These are phyloP conservation scores for Kingdonia uniflora DNA, from an alignment of 164 flowering plant genomes.

Conservation along the genomic window DNA sequence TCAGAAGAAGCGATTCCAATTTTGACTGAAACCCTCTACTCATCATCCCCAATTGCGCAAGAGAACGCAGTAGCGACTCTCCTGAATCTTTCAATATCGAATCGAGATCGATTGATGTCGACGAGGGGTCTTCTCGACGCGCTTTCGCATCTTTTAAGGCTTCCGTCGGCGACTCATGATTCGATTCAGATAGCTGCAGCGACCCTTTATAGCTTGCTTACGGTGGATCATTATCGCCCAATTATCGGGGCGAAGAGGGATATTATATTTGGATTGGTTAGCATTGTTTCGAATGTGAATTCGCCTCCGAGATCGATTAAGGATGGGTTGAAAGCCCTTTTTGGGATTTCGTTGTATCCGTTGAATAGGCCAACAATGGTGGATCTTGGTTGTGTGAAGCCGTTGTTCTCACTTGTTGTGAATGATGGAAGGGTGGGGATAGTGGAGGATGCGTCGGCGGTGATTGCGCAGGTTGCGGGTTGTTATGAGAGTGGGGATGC, in stretches of 20 bases:
- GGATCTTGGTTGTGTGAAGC: conserved; percentile 50
- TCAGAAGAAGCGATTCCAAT: conserved; percentile 72
- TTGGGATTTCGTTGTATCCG: conserved; percentile 54
- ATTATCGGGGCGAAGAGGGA: conserved; percentile 77
- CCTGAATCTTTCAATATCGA: conserved; percentile 73
- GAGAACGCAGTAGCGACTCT: conserved; percentile 85
- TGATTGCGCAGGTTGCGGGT: conserved; percentile 88
- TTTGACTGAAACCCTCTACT: conserved; percentile 51
- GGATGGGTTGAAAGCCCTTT: conserved; percentile 75
- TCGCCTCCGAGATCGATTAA: conserved; percentile 54
- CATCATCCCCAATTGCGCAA: conserved; percentile 31
- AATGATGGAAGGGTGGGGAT: conserved; percentile 56
- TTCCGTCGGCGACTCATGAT: conserved; percentile 31
- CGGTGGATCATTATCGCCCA: conserved; percentile 50
- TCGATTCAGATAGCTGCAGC: conserved; percentile 70
- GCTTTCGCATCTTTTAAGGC: conserved; percentile 55
- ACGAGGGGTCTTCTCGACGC: conserved; percentile 81
- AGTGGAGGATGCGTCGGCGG: conserved; percentile 86
- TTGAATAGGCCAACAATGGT: conserved; percentile 46
- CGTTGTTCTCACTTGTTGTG: conserved; percentile 43
- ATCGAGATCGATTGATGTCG: conserved; percentile 48
- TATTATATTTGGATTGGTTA: conserved; percentile 51
- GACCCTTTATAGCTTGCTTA: conserved; percentile 56
- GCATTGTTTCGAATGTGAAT: conserved; percentile 25
- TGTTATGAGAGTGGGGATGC: conserved; percentile 64